Evolutionary conservation across 306 rosid genomes (phyloP).

Genomic region (Hylodesmum podocarpum): DNA sequence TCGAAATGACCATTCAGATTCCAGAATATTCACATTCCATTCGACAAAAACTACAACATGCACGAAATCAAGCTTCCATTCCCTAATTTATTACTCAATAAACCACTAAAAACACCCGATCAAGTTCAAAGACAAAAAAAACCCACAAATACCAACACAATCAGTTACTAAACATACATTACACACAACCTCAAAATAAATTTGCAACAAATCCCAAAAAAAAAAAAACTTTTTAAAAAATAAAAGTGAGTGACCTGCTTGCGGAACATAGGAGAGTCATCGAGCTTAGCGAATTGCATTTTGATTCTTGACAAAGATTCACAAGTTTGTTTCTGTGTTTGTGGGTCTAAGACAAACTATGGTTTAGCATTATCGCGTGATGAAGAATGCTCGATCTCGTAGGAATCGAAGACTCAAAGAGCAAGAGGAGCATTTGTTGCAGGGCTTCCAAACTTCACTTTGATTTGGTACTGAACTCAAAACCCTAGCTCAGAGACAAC

Average conservation of each 20-base stretch:
- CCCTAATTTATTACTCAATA: neutral
- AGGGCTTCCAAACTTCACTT: neutral
- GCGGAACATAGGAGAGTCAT: slow-evolving; percentile 99
- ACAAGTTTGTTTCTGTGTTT: neutral
- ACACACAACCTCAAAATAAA: slow-evolving; percentile 2
- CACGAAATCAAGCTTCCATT: slow-evolving; percentile 15
- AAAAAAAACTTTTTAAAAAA: neutral
- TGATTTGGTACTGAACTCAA: slow-evolving; percentile 5
- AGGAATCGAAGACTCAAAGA: slow-evolving; percentile 1
- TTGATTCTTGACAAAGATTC: slow-evolving; percentile 23
- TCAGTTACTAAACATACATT: neutral
- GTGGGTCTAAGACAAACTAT: slow-evolving; percentile 5
- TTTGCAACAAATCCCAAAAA: neutral
- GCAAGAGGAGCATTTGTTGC: slow-evolving; percentile 18
- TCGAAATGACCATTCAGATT: neutral
- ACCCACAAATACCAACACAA: neutral
- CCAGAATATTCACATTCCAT: slow-evolving; percentile 29
- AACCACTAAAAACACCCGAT: slow-evolving; percentile 21
- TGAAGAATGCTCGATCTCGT: slow-evolving; percentile 46
- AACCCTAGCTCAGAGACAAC: slow-evolving; percentile 41
- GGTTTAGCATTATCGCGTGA: slow-evolving; percentile 20
- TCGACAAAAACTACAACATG: neutral
- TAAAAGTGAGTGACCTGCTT: slow-evolving; percentile 69
- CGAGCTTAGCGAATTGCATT: slow-evolving; percentile 98
- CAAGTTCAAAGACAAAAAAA: slow-evolving; percentile 21